Evolutionary conservation across 2,329 filamentous ascomycete species (phyloP), one percentile per base, ranked within the genome.

Genomic region (Colletotrichum tofieldiae): DNA sequence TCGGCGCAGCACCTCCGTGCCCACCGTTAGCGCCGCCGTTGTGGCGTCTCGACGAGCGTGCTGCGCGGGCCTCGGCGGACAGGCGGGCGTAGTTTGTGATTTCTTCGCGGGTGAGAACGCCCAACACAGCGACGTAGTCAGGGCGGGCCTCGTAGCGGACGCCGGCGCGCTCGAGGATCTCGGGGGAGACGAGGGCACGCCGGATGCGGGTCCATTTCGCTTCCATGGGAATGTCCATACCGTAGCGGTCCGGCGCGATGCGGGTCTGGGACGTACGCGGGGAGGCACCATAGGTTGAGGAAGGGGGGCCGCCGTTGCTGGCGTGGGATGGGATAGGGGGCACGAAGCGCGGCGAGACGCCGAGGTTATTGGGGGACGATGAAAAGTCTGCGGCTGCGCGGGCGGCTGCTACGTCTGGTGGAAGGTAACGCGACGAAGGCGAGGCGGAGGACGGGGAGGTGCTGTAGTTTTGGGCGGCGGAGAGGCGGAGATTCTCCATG

Each of bases 91-190:
- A 88, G 8, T 86, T 82, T 26, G 82, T 81, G 49, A 92, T 86
- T 54, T 91, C 79, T 16, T 88, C 85, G 1, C 83, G 84, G 2
- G 82, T 82, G 3, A 92, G 81, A 18, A 86, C 82, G 5, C 90
- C 90, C 0, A 92, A 83, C 5, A 92, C 80, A 16, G 90, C 90
- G 3, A 92, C 89, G 71, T 89, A 92, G 1, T 87, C 85, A 0
- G 89, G 89, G 1, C 88, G 84, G 12, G 89, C 90, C 78, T 91
- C 89, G 75, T 90, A 91, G 12, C 90, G 86, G 29, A 90, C 84
- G 16, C 88, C 85, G 5, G 88, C 88, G 52, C 85, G 82, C 49
- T 86, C 83, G 3, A 92, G 82, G 0, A 90, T 87, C 74, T 90
- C 88, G 6, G 87, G 86, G n/a, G 88, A 90, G 11, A 92, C 84